A percentile compares a stretch with the other conserved stretches of the same genome.
phyloP scores from a whole-genome alignment of 306 rosid species.

The Dryas octopetala region DNA sequence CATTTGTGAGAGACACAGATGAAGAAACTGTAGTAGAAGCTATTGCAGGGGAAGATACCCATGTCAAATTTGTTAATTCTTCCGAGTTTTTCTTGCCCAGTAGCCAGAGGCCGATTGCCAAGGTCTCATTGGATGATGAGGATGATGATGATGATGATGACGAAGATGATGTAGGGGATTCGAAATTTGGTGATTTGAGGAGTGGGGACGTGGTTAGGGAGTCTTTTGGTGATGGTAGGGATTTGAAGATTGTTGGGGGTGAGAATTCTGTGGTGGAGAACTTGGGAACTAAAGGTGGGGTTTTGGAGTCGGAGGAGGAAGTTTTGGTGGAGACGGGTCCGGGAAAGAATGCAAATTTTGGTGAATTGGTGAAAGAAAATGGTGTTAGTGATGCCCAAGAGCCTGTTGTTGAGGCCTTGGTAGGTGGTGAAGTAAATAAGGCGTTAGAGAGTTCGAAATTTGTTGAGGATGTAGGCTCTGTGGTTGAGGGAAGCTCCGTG shows the following conservation, averaged over 20 bases:
- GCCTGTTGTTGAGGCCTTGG: slow-evolving; percentile 31
- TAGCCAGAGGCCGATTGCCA: slow-evolving; percentile 52
- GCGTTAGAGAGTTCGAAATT: slow-evolving; percentile 18
- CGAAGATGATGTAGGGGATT: slow-evolving; percentile 27
- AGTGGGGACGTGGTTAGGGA: slow-evolving; percentile 15
- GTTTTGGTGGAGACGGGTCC: slow-evolving; percentile 3
- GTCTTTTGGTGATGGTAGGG: not conserved
- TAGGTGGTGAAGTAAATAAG: slow-evolving; percentile 15
- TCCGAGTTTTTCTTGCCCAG: slow-evolving; percentile 32
- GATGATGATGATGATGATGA: slow-evolving; percentile 17
- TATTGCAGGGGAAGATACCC: slow-evolving; percentile 5
- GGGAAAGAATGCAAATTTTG: slow-evolving; percentile 6
- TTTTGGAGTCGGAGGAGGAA: not conserved
- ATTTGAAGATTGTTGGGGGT: slow-evolving; percentile 14
- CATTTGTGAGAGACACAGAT: slow-evolving; percentile 33
- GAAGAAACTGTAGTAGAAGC: slow-evolving; percentile 23
- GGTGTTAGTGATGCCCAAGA: slow-evolving; percentile 34
- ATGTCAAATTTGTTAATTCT: slow-evolving; percentile 17
- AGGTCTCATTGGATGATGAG: slow-evolving; percentile 46
- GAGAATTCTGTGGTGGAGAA: slow-evolving; percentile 27
- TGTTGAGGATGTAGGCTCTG: slow-evolving; percentile 24
- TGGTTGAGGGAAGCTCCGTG: slow-evolving; percentile 10
- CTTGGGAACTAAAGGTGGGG: slow-evolving; percentile 25
- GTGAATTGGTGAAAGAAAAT: slow-evolving; percentile 35
- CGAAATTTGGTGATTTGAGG: slow-evolving; percentile 9